These are phyloP conservation scores for Pythium rhizo-oryzae DNA, from an alignment of 352 stramenopile genomes.

Conservation along the genomic window DNA sequence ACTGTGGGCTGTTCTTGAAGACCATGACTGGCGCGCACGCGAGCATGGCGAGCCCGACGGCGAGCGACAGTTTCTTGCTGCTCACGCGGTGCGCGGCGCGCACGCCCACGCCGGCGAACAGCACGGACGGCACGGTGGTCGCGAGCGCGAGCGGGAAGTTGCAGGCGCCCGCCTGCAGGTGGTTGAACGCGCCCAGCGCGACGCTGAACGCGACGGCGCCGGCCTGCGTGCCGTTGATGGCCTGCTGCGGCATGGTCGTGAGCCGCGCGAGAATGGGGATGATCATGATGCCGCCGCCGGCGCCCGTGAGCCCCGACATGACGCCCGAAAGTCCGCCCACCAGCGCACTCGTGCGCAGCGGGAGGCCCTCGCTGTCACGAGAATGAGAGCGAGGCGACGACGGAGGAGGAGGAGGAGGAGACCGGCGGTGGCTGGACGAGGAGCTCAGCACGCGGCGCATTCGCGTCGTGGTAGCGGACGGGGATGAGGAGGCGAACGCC, in stretches of 20 bases:
- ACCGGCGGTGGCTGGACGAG: not conserved
- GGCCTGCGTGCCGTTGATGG: slow-evolving; percentile 83
- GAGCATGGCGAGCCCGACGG: slow-evolving; percentile 82
- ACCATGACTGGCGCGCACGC: slow-evolving; percentile 77
- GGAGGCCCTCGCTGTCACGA: not conserved
- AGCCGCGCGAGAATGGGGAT: slow-evolving; percentile 76
- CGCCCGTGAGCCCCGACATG: slow-evolving; percentile 77
- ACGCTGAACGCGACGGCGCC: slow-evolving; percentile 60
- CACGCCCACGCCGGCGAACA: slow-evolving; percentile 81
- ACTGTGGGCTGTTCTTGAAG: slow-evolving; percentile 78
- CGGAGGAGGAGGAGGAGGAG: not conserved
- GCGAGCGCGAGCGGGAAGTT: slow-evolving; percentile 76
- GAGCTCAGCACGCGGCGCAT: slow-evolving; percentile 1
- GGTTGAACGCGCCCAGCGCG: slow-evolving; percentile 69
- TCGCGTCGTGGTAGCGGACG: no score
- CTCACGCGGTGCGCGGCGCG: slow-evolving; percentile 70
- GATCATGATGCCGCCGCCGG: slow-evolving; percentile 61
- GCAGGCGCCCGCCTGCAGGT: slow-evolving; percentile 65
- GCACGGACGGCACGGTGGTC: slow-evolving; percentile 70
- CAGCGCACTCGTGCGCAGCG: not conserved
- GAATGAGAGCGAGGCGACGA: not conserved
- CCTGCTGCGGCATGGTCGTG: slow-evolving; percentile 49
- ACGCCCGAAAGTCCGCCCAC: slow-evolving; percentile 61
- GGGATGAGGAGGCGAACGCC: no score
- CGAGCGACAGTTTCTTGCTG: slow-evolving; percentile 73